These are phyloP conservation scores for Ophiostoma tasmaniense DNA, from an alignment of 2,329 filamentous ascomycete genomes.

Conservation along the genomic window DNA sequence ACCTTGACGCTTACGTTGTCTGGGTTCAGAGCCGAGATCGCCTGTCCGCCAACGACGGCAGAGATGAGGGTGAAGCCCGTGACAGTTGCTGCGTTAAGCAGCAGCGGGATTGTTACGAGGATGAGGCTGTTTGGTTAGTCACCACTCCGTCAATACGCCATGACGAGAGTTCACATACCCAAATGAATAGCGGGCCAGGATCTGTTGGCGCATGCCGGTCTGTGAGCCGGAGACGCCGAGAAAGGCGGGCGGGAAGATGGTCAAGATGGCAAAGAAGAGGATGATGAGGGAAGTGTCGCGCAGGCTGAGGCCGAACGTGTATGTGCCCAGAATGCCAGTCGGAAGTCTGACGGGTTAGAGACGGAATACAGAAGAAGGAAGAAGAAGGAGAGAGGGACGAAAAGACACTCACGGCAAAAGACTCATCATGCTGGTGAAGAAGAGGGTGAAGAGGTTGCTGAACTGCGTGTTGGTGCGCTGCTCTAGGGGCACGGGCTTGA, in stretches of 20 bases:
- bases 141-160: constrained; percentile 12
- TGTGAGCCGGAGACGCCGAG: constrained; percentile 46
- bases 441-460: constrained; percentile 51
- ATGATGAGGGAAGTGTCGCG: constrained; percentile 49
- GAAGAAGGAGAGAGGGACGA: constrained; percentile 16
- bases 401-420: constrained; percentile 52
- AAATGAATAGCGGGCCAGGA: constrained; percentile 54
- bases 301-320: constrained; percentile 45
- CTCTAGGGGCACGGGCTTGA: constrained; percentile 47
- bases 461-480: constrained; percentile 45
- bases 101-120: constrained; percentile 41
- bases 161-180: constrained; percentile 30
- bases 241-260: constrained; percentile 46
- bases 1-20: constrained; percentile 42
- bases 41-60: constrained; percentile 48
- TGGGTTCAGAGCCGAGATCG: constrained; percentile 39
- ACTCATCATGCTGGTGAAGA: constrained; percentile 50
- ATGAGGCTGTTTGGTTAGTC: constrained; percentile 31
- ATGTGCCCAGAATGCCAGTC: constrained; percentile 50
- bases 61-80: constrained; percentile 50
- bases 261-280: constrained; percentile 48
- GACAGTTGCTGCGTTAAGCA: constrained; percentile 49
- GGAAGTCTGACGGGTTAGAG: constrained; percentile 36
- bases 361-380: too few species aligned
- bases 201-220: constrained; percentile 51